Percentiles rank a stretch among this genome's conserved stretches.
Conservation (phyloP, 352 stramenopile genomes). For the Thalassiosira allenii region DNA sequence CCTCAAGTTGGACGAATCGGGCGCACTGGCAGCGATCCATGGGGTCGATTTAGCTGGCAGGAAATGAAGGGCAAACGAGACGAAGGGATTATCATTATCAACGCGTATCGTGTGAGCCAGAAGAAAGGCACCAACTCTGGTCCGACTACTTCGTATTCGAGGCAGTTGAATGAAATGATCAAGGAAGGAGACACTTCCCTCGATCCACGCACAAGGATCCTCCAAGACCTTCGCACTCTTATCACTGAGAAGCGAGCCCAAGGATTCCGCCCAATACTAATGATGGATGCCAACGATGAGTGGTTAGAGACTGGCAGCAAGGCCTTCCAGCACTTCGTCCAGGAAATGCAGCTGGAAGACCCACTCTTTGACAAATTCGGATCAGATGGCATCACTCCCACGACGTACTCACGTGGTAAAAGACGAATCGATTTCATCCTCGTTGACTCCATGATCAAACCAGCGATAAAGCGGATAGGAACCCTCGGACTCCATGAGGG, state of each 20-base stretch:
- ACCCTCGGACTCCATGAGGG: conserved; percentile 19
- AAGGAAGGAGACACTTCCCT: background rate
- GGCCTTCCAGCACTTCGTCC: background rate
- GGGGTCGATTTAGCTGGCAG: conserved; percentile 16
- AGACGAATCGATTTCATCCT: conserved; percentile 38
- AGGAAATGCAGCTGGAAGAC: conserved; percentile 11
- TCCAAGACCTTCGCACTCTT: background rate
- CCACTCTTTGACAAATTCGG: conserved; percentile 1
- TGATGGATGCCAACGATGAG: conserved; percentile 15
- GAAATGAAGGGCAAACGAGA: background rate
- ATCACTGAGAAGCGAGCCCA: background rate
- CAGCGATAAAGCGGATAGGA: background rate
- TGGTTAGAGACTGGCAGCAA: background rate
- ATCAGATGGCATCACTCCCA: background rate
- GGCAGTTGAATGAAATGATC: background rate
- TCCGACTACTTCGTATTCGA: background rate
- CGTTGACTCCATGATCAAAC: background rate
- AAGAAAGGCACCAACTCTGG: background rate
- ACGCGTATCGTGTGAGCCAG: conserved; percentile 22
- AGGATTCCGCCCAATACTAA: conserved; percentile 2
- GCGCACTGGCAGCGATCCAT: background rate
- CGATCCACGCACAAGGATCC: conserved; percentile 3
- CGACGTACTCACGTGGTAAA: conserved; percentile 14
- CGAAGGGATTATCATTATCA: conserved; percentile 31
- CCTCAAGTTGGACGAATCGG: background rate